Conservation (phyloP, 441 rosid genomes). For the Breynia disticha region DNA sequence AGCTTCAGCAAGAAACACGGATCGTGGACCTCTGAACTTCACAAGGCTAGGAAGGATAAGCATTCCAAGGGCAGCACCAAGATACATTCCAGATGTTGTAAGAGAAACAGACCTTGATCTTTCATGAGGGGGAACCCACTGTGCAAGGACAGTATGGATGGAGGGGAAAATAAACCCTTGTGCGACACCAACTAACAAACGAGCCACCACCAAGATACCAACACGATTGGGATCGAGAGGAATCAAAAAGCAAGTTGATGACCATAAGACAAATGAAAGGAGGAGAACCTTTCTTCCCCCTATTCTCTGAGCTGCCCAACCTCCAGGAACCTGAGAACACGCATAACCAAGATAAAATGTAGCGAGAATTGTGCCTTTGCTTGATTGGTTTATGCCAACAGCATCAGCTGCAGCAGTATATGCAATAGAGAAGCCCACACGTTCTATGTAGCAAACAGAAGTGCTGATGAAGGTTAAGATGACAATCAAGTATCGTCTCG, state of each 20-base stretch:
- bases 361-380: slow-evolving; percentile 77
- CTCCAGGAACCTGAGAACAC: slow-evolving; percentile 90
- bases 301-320: slow-evolving; percentile 90
- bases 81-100: slow-evolving; percentile 91
- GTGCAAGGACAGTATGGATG: slow-evolving; percentile 88
- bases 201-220: slow-evolving; percentile 52
- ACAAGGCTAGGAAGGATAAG: slow-evolving; percentile 81
- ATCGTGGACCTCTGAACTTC: slow-evolving; percentile 70
- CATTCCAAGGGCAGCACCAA: slow-evolving; percentile 95
- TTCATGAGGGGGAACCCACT: slow-evolving; percentile 97
- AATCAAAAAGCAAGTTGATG: slow-evolving; percentile 72
- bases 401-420: slow-evolving; percentile 89
- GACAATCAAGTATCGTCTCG: slow-evolving; percentile 70
- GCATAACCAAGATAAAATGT: slow-evolving; percentile 87
- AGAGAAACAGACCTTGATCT: slow-evolving; percentile 95
- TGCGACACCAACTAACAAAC: slow-evolving; percentile 92
- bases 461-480: slow-evolving; percentile 76
- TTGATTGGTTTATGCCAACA: slow-evolving; percentile 75
- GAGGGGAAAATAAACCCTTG: slow-evolving; percentile 97
- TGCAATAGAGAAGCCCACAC: slow-evolving; percentile 93
- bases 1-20: slow-evolving; percentile 83
- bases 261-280: slow-evolving; percentile 79
- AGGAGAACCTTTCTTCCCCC: slow-evolving; percentile 90
- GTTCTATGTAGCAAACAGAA: slow-evolving; percentile 80
- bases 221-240: slow-evolving; percentile 78